Percentiles rank a stretch among this genome's conserved stretches.
Conservation (phyloP, 2,329 filamentous ascomycete genomes). For the Endoconidiophora polonica region DNA sequence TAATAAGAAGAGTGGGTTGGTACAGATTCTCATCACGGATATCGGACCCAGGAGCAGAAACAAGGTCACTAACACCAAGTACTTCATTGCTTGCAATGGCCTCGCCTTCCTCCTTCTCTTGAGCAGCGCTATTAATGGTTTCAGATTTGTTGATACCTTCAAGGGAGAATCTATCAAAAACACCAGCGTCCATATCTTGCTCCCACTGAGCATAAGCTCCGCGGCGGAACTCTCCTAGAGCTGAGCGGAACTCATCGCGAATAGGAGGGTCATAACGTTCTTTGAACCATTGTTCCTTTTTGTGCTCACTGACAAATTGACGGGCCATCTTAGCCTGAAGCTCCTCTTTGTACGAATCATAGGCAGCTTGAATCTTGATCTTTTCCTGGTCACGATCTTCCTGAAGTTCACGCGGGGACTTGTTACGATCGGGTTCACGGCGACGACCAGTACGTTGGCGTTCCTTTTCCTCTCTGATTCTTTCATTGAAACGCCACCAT, state of each 20-base stretch:
- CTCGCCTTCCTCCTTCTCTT: constrained; percentile 93
- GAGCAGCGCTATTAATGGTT: constrained; percentile 64
- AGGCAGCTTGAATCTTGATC: constrained; percentile 55
- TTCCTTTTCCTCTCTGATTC: constrained; percentile 68
- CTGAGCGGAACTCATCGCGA: constrained; percentile 54
- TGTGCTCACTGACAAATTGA: constrained; percentile 79
- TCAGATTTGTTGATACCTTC: constrained; percentile 91
- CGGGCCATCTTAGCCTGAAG: constrained; percentile 67
- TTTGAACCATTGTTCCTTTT: constrained; percentile 93
- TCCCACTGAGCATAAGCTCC: constrained; percentile 76
- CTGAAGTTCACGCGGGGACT: constrained; percentile 46
- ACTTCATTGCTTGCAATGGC: constrained; percentile 83
- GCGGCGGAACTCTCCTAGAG: constrained; percentile 65
- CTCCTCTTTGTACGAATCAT: constrained; percentile 51
- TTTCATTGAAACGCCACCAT: constrained; percentile 72
- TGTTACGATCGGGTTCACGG: constrained; percentile 44
- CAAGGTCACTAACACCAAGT: constrained; percentile 75
- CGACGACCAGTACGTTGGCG: constrained; percentile 51
- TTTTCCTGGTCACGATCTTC: constrained; percentile 69
- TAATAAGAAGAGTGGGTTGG: constrained; percentile 88
- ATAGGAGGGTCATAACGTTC: constrained; percentile 83
- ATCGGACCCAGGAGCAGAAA: constrained; percentile 70
- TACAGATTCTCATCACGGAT: constrained; percentile 75
- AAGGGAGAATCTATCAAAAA: constrained; percentile 86
- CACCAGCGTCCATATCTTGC: constrained; percentile 64